Percentiles rank a stretch among this genome's conserved stretches.
Evolutionary conservation across 345 rosid species (phyloP).

Genomic region (Eucalyptus erythrocorys): DNA sequence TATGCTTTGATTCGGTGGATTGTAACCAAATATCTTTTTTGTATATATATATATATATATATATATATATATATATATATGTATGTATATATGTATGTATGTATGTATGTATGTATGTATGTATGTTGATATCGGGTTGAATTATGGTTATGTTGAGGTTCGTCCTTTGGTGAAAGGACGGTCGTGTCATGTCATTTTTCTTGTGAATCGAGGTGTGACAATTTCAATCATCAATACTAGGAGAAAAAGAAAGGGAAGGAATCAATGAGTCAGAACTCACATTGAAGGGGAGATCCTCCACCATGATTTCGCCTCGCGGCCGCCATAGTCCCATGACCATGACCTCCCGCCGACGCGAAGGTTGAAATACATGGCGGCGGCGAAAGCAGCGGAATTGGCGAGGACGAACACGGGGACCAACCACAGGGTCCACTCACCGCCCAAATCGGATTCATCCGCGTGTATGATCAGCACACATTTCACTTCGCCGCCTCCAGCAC

Average conservation of each 20-base stretch:
- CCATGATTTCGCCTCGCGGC: constrained; percentile 34
- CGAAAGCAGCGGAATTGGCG: constrained; percentile 49
- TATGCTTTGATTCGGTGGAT: too few relatives aligned
- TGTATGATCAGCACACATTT: background rate
- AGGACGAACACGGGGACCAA: constrained; percentile 56
- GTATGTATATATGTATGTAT: too few relatives aligned
- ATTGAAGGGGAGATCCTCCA: constrained; percentile 74
- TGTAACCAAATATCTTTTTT: too few relatives aligned
- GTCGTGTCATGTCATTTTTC: too few relatives aligned
- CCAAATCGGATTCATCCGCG: background rate
- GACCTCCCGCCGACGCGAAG: constrained; percentile 44
- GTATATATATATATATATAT: too few relatives aligned
- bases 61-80: too few relatives aligned
- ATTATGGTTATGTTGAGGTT: too few relatives aligned
- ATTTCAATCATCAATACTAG: background rate
- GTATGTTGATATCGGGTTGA: too few relatives aligned
- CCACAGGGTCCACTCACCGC: constrained; percentile 66
- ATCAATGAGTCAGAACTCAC: background rate
- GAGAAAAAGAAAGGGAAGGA: constrained; percentile 40
- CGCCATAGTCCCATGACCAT: background rate
- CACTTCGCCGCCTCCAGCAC: background rate
- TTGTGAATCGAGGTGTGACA: too few relatives aligned
- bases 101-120: too few relatives aligned
- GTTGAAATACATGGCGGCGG: constrained; percentile 57
- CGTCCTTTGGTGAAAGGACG: too few relatives aligned